A percentile compares a stretch with the other conserved stretches of the same genome.
These are phyloP conservation scores for Penicillium lagena DNA, from an alignment of 495 filamentous ascomycete species.

Conservation along the genomic window DNA sequence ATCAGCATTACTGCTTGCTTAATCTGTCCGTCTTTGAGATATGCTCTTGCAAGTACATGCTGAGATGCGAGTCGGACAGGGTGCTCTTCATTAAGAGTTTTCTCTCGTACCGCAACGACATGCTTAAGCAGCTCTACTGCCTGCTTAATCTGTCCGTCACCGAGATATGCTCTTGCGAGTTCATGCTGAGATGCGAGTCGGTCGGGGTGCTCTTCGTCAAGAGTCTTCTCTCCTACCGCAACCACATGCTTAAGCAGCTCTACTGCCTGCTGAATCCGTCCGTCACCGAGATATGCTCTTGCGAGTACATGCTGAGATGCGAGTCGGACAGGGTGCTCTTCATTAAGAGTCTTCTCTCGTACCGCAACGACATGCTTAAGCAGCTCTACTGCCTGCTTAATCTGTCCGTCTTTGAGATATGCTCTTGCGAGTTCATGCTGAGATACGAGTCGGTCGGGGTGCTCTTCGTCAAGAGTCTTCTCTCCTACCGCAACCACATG, in stretches of 20 bases:
- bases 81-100: constrained; percentile 19
- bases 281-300: constrained; percentile 15
- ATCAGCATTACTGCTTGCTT: constrained; percentile 15
- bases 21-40: constrained; percentile 15
- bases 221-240: constrained; percentile 10
- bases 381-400: constrained; percentile 11
- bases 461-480: constrained; percentile 17
- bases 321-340: constrained; percentile 20
- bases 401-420: constrained; percentile 19
- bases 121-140: constrained; percentile 25
- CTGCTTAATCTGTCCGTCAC: constrained; percentile 21
- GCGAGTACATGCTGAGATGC: constrained; percentile 26
- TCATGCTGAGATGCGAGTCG: constrained; percentile 21
- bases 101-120: constrained; percentile 16
- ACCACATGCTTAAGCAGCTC: constrained; percentile 25
- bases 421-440: constrained; percentile 22
- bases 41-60: constrained; percentile 23
- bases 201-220: constrained; percentile 16
- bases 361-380: constrained; percentile 31
- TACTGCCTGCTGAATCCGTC: constrained; percentile 22
- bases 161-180: constrained; percentile 17
- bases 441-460: constrained; percentile 16
- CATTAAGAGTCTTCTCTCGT: constrained; percentile 4
- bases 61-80: constrained; percentile 14
- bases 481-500: constrained; percentile 19